phyloP scores from a whole-genome alignment of 139 green algal species.

The Parachlorella kessleri region DNA sequence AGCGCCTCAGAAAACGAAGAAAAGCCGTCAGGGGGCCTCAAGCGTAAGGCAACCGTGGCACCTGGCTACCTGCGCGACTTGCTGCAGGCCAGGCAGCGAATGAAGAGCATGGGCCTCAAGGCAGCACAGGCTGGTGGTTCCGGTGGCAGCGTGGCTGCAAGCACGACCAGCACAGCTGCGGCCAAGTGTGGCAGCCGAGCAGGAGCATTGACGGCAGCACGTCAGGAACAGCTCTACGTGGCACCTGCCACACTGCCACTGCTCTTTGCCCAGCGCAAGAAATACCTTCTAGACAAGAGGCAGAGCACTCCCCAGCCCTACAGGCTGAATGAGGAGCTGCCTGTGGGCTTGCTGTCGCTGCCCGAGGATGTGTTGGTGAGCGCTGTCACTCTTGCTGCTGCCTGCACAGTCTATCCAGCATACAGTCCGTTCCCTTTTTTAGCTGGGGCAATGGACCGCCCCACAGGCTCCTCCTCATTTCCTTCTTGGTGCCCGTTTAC shows the following conservation, averaged over 20 bases:
- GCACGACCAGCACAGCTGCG: neutral
- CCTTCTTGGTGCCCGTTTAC: neutral
- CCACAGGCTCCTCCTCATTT: no score
- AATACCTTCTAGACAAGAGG: constrained; percentile 30
- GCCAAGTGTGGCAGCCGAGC: neutral
- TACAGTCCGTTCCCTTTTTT: no score
- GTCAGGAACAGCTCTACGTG: neutral
- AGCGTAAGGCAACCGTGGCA: constrained; percentile 19
- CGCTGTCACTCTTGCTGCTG: neutral
- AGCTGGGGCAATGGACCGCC: no score
- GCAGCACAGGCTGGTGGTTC: neutral
- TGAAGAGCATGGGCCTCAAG: constrained; percentile 28
- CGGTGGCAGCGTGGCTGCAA: neutral
- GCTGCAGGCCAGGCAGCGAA: constrained; percentile 23
- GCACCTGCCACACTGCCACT: constrained; percentile 16
- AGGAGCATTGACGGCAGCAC: neutral
- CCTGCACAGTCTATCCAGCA: neutral
- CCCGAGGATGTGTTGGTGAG: constrained; percentile 55
- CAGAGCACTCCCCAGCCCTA: neutral
- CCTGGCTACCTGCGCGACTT: constrained; percentile 29
- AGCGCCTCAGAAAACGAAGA: no score
- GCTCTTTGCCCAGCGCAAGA: constrained; percentile 39
- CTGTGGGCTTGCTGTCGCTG: constrained; percentile 38
- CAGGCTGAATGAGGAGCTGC: neutral
- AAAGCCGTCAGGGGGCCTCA: no score